Evolutionary conservation across 225 moss, liverwort and hornwort genomes (phyloP).

Genomic region (Marchantia polymorpha): DNA sequence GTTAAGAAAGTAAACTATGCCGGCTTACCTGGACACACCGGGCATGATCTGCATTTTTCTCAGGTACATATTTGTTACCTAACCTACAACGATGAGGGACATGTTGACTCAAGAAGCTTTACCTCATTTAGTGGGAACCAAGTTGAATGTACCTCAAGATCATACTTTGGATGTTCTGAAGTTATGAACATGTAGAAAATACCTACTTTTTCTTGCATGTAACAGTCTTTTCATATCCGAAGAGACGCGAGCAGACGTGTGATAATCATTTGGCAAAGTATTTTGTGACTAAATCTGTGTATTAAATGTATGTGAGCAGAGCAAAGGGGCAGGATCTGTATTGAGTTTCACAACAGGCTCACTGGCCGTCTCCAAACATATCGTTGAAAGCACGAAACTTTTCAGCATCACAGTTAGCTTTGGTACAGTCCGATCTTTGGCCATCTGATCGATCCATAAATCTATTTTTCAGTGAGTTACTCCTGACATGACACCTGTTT

Average conservation of each 20-base stretch:
- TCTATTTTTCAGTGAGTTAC: not conserved
- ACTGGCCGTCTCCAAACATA: constrained; percentile 71
- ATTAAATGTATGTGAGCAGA: constrained; percentile 40
- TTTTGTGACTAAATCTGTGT: no score
- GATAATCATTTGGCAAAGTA: no score
- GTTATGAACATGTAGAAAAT: no score
- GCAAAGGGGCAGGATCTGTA: constrained; percentile 83
- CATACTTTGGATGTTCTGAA: no score
- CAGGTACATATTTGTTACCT: constrained; percentile 49
- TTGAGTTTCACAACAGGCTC: constrained; percentile 79
- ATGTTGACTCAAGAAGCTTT: no score
- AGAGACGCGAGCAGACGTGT: no score
- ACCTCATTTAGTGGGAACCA: no score
- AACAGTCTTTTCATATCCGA: no score
- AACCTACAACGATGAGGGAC: not conserved
- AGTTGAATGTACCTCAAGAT: no score
- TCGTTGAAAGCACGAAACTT: constrained; percentile 73
- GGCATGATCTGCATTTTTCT: constrained; percentile 75
- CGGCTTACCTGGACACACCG: constrained; percentile 71
- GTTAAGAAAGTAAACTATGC: constrained; percentile 76
- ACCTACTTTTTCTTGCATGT: no score
- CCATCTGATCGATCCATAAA: not conserved
- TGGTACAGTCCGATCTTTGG: constrained; percentile 35
- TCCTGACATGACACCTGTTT: not conserved
- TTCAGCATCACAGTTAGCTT: constrained; percentile 93